Conservation (phyloP, 352 stramenopile genomes). For the Salisapilia sapeloensis region DNA sequence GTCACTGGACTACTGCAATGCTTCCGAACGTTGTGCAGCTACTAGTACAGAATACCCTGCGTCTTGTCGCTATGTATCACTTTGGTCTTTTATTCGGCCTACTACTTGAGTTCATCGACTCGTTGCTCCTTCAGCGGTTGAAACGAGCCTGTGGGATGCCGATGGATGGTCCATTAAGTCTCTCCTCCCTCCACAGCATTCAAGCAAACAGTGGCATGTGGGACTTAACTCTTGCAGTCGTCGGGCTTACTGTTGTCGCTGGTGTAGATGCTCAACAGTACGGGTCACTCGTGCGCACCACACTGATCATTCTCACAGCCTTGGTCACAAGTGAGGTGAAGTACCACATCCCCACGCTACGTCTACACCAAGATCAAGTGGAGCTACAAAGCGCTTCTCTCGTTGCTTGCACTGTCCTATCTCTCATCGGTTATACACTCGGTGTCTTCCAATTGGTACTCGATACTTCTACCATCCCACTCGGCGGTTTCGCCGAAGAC, state of each 20-base stretch:
- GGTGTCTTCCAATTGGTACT: constrained; percentile 11
- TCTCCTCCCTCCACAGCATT: constrained; percentile 2
- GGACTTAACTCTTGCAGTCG: constrained; percentile 17
- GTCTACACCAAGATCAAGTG: no score
- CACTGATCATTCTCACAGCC: constrained; percentile 22
- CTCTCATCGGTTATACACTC: constrained; percentile 17
- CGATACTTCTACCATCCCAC: constrained; percentile 9
- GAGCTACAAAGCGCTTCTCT: no score
- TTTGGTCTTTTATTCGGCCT: constrained; percentile 62
- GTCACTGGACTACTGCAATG: constrained; percentile 3
- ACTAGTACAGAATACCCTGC: constrained; percentile 24
- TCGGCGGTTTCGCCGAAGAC: constrained; percentile 13
- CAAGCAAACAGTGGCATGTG: constrained; percentile 4
- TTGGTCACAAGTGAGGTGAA: constrained; percentile 16
- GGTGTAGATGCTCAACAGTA: constrained; percentile 44
- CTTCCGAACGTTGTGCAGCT: constrained; percentile 15
- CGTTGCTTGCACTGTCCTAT: constrained; percentile 14
- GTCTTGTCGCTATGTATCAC: constrained; percentile 32
- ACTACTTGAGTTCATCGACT: constrained; percentile 28
- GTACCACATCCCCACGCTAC: constrained; percentile 7
- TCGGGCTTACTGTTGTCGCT: constrained; percentile 37
- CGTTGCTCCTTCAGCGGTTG: constrained; percentile 27
- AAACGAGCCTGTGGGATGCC: no score
- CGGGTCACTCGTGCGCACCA: constrained; percentile 32
- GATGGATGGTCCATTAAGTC: no score